Percentiles rank a stretch among this genome's conserved stretches.
Evolutionary conservation across 2,329 filamentous ascomycete genomes (phyloP).

Genomic region (Colletotrichum costaricense): DNA sequence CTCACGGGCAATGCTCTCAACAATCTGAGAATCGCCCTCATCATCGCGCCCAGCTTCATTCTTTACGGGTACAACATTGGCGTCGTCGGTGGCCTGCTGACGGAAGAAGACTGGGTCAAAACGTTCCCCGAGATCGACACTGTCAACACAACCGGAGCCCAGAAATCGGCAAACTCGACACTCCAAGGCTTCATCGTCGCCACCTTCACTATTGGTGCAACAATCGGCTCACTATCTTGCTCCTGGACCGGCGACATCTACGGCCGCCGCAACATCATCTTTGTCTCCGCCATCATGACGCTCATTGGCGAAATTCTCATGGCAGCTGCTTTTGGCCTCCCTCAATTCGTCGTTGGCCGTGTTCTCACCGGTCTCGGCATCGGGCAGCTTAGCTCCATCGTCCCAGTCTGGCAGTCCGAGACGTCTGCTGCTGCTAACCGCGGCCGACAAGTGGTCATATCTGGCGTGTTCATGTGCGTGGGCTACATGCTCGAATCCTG

Average conservation of each 20-base stretch:
- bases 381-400: conserved; percentile 50
- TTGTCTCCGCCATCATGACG: conserved; percentile 59
- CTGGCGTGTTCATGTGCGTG: conserved; percentile 38
- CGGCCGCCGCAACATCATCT: conserved; percentile 62
- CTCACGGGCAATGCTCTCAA: conserved; percentile 48
- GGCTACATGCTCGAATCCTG: conserved; percentile 51
- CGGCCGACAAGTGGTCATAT: conserved; percentile 52
- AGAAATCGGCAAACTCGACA: conserved; percentile 46
- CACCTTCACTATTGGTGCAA: conserved; percentile 49
- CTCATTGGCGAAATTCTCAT: conserved; percentile 61
- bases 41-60: conserved; percentile 56
- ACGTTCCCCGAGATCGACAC: conserved; percentile 53
- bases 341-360: conserved; percentile 62
- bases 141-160: conserved; percentile 43
- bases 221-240: conserved; percentile 50
- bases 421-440: conserved; percentile 52
- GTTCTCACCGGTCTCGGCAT: conserved; percentile 62
- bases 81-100: conserved; percentile 49
- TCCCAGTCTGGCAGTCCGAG: conserved; percentile 55
- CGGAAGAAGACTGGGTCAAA: conserved; percentile 45
- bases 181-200: conserved; percentile 51
- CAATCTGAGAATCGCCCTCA: conserved; percentile 51
- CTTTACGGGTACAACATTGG: conserved; percentile 55
- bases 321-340: conserved; percentile 55
- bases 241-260: conserved; percentile 56